These are phyloP conservation scores for Fusarium dimerum DNA, from an alignment of 2,329 filamentous ascomycete genomes.

Conservation along the genomic window DNA sequence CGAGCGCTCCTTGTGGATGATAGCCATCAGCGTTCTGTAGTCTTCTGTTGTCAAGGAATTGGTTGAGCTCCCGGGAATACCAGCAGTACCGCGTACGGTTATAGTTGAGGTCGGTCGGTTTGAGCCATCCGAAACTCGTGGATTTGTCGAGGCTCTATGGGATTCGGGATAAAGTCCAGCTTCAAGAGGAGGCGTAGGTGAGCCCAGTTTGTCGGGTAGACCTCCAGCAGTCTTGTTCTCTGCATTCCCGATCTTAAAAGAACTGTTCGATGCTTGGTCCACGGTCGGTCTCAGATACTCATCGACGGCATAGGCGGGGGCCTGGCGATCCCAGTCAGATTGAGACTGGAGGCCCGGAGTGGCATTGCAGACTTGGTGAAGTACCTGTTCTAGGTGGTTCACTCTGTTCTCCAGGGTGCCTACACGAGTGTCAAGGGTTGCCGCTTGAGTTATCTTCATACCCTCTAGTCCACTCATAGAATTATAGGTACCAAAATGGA, in stretches of 20 bases:
- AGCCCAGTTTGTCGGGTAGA: background rate
- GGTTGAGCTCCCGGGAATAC: slow-evolving; percentile 41
- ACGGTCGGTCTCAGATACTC: slow-evolving; percentile 17
- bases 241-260: background rate
- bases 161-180: slow-evolving; percentile 44
- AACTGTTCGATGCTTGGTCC: background rate
- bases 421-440: slow-evolving; percentile 55
- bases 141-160: slow-evolving; percentile 6
- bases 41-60: slow-evolving; percentile 45
- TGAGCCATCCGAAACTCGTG: slow-evolving; percentile 3
- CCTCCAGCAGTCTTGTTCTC: background rate
- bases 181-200: slow-evolving; percentile 36
- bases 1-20: slow-evolving; percentile 58
- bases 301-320: slow-evolving; percentile 24
- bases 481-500: slow-evolving; percentile 53
- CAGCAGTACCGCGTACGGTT: slow-evolving; percentile 50
- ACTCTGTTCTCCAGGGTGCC: slow-evolving; percentile 53
- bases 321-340: slow-evolving; percentile 27
- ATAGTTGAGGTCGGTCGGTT: slow-evolving; percentile 45
- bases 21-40: slow-evolving; percentile 50
- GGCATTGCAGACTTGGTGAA: slow-evolving; percentile 51
- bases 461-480: slow-evolving; percentile 49
- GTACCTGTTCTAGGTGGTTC: slow-evolving; percentile 53
- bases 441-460: slow-evolving; percentile 60
- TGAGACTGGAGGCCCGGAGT: slow-evolving; percentile 42